Evolutionary conservation across 768 basidiomycete genomes (phyloP).

Genomic region (Boletellus sp.): DNA sequence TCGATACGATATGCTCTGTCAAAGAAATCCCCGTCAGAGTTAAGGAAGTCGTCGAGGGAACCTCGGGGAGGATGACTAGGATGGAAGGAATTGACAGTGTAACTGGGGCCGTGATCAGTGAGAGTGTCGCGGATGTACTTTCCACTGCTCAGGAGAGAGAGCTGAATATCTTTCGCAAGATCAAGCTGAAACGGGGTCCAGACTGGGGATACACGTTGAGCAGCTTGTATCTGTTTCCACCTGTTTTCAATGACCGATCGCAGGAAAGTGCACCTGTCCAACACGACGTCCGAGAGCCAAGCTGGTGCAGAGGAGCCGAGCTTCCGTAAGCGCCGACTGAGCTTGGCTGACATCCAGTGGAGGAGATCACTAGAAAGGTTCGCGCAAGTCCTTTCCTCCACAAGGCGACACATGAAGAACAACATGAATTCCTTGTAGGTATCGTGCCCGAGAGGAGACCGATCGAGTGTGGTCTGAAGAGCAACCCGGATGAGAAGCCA

Average conservation of each 20-base stretch:
- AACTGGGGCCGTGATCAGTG: not conserved
- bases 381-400: constrained; percentile 14
- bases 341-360: constrained; percentile 1
- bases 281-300: not conserved
- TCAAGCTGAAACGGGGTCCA: constrained; percentile 32
- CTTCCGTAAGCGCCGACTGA: not conserved
- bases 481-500: constrained; percentile 28
- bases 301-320: not conserved
- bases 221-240: constrained; percentile 32
- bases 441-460: not conserved
- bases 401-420: constrained; percentile 34
- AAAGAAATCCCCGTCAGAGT: constrained; percentile 11
- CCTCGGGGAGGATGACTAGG: constrained; percentile 8
- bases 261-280: constrained; percentile 24
- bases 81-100: constrained; percentile 4
- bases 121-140: constrained; percentile 27
- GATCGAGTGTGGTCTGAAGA: constrained; percentile 30
- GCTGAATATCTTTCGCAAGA: constrained; percentile 26
- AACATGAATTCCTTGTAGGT: constrained; percentile 50
- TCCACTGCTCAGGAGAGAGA: constrained; percentile 33
- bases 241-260: constrained; percentile 25
- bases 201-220: constrained; percentile 20
- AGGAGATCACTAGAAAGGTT: constrained; percentile 27
- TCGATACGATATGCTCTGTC: not conserved
- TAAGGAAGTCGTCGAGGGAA: constrained; percentile 14